phyloP scores from a whole-genome alignment of 768 basidiomycete species.

The Xanthoconium stramineum region DNA sequence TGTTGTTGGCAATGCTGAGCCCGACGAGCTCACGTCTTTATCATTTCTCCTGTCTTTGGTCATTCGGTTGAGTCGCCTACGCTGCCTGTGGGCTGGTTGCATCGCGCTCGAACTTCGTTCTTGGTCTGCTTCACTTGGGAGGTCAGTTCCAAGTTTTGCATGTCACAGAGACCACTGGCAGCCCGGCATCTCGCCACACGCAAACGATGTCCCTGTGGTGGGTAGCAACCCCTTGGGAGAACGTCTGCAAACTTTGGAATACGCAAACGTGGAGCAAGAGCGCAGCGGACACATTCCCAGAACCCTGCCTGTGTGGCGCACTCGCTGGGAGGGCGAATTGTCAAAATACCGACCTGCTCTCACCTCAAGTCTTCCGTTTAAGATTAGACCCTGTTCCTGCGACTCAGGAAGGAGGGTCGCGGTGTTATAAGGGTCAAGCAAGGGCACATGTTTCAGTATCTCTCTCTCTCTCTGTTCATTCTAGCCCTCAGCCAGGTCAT shows the following conservation, averaged over 20 bases:
- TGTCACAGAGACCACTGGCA: neutral
- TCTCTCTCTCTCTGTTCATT: neutral
- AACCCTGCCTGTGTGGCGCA: neutral
- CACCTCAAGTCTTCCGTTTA: neutral
- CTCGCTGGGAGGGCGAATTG: neutral
- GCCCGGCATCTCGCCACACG: neutral
- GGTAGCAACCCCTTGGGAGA: neutral
- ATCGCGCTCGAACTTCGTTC: constrained; percentile 1
- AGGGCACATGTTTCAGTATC: neutral
- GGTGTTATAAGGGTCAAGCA: constrained; percentile 8
- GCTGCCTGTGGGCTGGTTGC: neutral
- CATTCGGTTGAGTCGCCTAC: neutral
- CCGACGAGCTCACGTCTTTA: neutral
- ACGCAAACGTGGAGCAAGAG: neutral
- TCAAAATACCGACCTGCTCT: neutral
- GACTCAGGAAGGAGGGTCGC: constrained; percentile 11
- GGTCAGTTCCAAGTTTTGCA: neutral
- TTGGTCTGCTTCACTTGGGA: constrained; percentile 3
- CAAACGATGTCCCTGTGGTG: neutral
- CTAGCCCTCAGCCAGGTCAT: neutral
- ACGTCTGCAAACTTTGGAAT: neutral
- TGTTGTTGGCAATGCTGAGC: neutral
- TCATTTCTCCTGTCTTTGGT: constrained; percentile 4
- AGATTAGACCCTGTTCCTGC: neutral
- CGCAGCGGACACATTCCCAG: neutral